These are phyloP conservation scores for Oenanthe javanica DNA, from an alignment of 140 eudicot genomes.

Conservation along the genomic window DNA sequence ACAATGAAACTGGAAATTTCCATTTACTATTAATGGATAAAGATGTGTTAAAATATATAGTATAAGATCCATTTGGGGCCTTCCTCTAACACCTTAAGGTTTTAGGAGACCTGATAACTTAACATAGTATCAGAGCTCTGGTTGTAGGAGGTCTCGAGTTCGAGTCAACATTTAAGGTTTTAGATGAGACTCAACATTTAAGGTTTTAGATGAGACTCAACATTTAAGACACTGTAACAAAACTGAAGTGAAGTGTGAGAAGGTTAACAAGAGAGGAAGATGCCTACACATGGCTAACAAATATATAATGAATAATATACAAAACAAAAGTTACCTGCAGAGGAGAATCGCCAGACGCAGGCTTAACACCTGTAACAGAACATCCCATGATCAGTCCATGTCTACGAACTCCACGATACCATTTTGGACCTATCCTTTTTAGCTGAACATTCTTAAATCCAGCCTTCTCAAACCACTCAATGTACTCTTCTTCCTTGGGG, in stretches of 20 bases:
- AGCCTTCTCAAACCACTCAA: slow-evolving; percentile 86
- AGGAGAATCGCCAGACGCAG: slow-evolving; percentile 87
- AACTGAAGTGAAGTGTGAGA: not conserved
- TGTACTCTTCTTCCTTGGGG: slow-evolving; percentile 95
- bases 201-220: not conserved
- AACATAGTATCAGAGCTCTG: too few relatives aligned
- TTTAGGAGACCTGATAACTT: too few relatives aligned
- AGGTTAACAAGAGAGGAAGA: not conserved
- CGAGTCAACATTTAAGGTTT: too few relatives aligned
- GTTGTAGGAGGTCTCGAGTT: too few relatives aligned
- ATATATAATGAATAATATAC: not conserved
- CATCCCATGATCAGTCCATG: slow-evolving; percentile 97
- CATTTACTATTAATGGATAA: not conserved
- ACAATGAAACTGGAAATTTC: not conserved
- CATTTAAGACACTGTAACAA: not conserved
- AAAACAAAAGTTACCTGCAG: slow-evolving; percentile 48
- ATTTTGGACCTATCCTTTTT: slow-evolving; percentile 91
- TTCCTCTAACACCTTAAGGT: too few relatives aligned
- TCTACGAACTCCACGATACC: slow-evolving; percentile 98
- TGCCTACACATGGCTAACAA: not conserved
- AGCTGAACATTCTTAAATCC: slow-evolving; percentile 82
- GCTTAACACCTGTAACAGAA: slow-evolving; percentile 89
- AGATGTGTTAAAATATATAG: not conserved
- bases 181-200: too few relatives aligned
- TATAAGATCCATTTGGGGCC: too few relatives aligned